Percentiles rank a stretch among this genome's conserved stretches.
These are phyloP conservation scores for Funneliformis caledonium DNA, from an alignment of 371 early-diverging fungal genomes.

Conservation along the genomic window DNA sequence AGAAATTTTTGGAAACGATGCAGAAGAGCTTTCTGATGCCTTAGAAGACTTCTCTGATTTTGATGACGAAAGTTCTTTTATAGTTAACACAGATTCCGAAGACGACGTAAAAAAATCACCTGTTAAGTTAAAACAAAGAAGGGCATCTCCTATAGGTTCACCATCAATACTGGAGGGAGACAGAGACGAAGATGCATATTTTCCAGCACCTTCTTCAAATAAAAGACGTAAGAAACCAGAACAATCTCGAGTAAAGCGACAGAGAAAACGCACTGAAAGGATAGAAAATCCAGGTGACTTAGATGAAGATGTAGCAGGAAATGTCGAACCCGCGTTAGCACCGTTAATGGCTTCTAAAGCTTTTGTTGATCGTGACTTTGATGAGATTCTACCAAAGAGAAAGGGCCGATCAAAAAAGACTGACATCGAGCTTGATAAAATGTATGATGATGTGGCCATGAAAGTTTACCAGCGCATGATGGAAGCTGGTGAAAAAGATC, in stretches of 20 bases:
- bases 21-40: constrained; percentile 14
- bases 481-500: constrained; percentile 13
- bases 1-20: constrained; percentile 17
- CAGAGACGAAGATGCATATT: constrained; percentile 10
- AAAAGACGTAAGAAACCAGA: neutral
- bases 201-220: neutral
- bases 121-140: neutral
- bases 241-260: neutral
- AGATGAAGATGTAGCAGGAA: neutral
- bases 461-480: constrained; percentile 12
- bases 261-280: neutral
- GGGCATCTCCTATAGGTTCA: neutral
- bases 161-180: neutral
- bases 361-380: constrained; percentile 11
- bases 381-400: constrained; percentile 16
- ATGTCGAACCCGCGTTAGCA: neutral
- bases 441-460: neutral
- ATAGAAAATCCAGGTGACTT: neutral
- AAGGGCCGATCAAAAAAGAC: constrained; percentile 6
- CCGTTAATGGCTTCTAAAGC: constrained; percentile 6
- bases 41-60: constrained; percentile 10
- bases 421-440: neutral
- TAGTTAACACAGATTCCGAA: neutral
- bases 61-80: neutral
- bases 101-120: neutral